These are phyloP conservation scores for Talaromyces sp. DNA, from an alignment of 2,329 filamentous ascomycete genomes.

Conservation along the genomic window DNA sequence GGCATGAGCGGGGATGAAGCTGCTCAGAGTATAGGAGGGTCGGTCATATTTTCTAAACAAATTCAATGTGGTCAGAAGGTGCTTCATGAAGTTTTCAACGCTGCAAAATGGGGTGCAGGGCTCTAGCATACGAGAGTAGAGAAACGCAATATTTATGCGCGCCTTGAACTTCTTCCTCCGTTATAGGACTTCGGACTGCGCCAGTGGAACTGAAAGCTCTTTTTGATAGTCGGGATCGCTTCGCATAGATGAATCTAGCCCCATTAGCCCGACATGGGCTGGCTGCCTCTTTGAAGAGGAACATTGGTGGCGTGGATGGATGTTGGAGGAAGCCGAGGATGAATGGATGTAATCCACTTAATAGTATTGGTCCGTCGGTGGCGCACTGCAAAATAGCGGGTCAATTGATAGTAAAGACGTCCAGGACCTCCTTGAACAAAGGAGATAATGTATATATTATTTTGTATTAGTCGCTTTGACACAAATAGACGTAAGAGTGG, in stretches of 20 bases:
- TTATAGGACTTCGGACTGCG: constrained; percentile 17
- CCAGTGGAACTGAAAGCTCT: constrained; percentile 31
- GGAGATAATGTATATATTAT: neutral
- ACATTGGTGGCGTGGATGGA: constrained; percentile 20
- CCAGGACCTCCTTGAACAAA: neutral
- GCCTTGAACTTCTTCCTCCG: constrained; percentile 53
- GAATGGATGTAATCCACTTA: constrained; percentile 21
- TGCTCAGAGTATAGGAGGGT: constrained; percentile 81
- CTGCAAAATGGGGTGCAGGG: too few relatives aligned
- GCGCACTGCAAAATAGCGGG: neutral
- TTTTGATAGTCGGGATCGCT: constrained; percentile 16
- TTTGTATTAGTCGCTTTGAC: too few relatives aligned
- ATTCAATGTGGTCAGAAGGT: neutral
- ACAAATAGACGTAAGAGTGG: neutral
- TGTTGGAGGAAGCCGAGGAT: constrained; percentile 8
- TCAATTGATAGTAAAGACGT: neutral
- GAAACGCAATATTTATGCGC: constrained; percentile 63
- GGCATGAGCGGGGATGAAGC: constrained; percentile 75
- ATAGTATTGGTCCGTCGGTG: constrained; percentile 20
- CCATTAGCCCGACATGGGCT: constrained; percentile 23
- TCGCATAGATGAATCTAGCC: constrained; percentile 12
- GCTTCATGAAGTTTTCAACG: too few relatives aligned
- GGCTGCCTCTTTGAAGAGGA: constrained; percentile 22
- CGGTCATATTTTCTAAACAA: constrained; percentile 76
- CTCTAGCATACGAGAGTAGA: constrained; percentile 53